These are phyloP conservation scores for Pythium coloratum DNA, from an alignment of 352 stramenopile species.

Conservation along the genomic window DNA sequence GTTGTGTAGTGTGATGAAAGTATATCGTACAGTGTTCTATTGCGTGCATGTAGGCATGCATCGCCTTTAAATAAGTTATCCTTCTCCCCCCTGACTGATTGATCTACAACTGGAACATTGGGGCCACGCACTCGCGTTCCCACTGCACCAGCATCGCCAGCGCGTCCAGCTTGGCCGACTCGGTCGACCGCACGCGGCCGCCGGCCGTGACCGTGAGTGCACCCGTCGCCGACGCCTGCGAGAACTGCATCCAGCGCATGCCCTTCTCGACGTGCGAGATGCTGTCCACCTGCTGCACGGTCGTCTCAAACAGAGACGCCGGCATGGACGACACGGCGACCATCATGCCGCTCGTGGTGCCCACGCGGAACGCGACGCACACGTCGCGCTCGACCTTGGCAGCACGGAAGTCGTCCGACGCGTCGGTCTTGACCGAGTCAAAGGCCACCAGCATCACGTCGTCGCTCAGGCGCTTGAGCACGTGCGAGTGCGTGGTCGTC, in stretches of 20 bases:
- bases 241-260: conserved; percentile 30
- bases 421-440: conserved; percentile 13
- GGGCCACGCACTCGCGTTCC: conserved; percentile 17
- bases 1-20: not conserved
- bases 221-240: not conserved
- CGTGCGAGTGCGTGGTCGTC: conserved; percentile 9
- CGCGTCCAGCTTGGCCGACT: not conserved
- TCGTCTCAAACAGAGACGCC: conserved; percentile 13
- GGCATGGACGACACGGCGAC: conserved; percentile 23
- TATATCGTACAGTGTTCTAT: conserved; percentile 23
- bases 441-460: conserved; percentile 23
- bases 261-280: conserved; percentile 20
- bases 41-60: not conserved
- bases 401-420: not conserved
- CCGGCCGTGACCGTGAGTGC: conserved; percentile 19
- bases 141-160: conserved; percentile 14
- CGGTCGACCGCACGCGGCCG: conserved; percentile 9
- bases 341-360: conserved; percentile 21
- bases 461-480: conserved; percentile 26
- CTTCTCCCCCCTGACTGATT: not conserved
- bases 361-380: conserved; percentile 25
- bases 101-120: conserved; percentile 11
- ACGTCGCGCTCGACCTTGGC: conserved; percentile 18
- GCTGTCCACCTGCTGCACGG: conserved; percentile 9
- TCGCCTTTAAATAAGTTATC: conserved; percentile 2